A percentile compares a stretch with the other conserved stretches of the same genome.
Conservation (phyloP, 1,284 basidiomycete species). For the Athelia sp. region DNA sequence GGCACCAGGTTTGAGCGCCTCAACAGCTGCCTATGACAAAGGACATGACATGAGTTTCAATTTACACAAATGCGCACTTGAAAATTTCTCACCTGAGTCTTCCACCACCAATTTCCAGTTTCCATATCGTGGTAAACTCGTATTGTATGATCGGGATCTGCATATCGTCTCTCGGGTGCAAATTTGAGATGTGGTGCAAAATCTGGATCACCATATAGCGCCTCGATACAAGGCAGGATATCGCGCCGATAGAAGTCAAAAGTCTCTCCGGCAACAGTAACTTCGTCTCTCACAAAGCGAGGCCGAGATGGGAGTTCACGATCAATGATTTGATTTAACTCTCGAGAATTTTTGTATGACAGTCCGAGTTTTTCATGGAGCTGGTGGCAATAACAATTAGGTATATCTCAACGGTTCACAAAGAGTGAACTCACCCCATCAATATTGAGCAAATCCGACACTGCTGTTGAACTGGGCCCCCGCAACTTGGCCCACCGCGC, state of each 20-base stretch:
- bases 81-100: slow-evolving; percentile 10
- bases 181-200: slow-evolving; percentile 15
- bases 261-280: slow-evolving; percentile 16
- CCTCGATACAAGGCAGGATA: slow-evolving; percentile 22
- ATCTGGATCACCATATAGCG: slow-evolving; percentile 18
- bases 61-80: slow-evolving; percentile 6
- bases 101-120: slow-evolving; percentile 12
- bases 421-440: slow-evolving; percentile 9
- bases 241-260: slow-evolving; percentile 23
- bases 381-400: slow-evolving; percentile 6
- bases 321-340: slow-evolving; percentile 28
- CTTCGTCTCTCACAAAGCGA: slow-evolving; percentile 13
- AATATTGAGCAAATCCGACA: slow-evolving; percentile 12
- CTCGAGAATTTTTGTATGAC: slow-evolving; percentile 20
- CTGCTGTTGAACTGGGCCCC: slow-evolving; percentile 9
- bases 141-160: slow-evolving; percentile 3
- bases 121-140: slow-evolving; percentile 9
- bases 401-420: background rate
- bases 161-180: slow-evolving; percentile 14
- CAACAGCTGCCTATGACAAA: slow-evolving; percentile 19
- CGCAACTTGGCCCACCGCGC: slow-evolving; percentile 13
- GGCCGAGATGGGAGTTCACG: slow-evolving; percentile 13
- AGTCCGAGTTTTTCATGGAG: slow-evolving; percentile 18
- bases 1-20: slow-evolving; percentile 22
- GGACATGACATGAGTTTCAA: background rate